phyloP scores from a whole-genome alignment of 2,329 filamentous ascomycete species.

The Keithomyces neogunnii region DNA sequence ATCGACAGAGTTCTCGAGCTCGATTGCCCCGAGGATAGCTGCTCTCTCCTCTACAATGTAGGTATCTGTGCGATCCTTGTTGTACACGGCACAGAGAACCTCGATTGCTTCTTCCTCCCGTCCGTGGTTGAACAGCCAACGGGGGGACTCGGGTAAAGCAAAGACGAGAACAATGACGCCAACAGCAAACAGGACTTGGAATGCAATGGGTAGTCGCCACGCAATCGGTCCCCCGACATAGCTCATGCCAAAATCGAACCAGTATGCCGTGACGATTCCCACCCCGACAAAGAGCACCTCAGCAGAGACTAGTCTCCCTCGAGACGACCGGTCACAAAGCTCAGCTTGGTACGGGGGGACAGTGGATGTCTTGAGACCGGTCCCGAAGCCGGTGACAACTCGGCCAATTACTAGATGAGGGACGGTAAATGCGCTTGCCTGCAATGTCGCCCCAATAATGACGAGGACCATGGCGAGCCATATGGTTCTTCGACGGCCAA shows the following conservation, averaged over 20 bases:
- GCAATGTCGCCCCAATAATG: constrained; percentile 50
- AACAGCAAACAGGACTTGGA: constrained; percentile 26
- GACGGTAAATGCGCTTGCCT: constrained; percentile 35
- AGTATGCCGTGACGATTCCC: constrained; percentile 31
- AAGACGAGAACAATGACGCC: constrained; percentile 22
- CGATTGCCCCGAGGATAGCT: constrained; percentile 33
- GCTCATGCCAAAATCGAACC: constrained; percentile 27
- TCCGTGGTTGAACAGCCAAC: constrained; percentile 30
- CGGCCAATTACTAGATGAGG: constrained; percentile 40
- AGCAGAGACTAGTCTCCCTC: constrained; percentile 44
- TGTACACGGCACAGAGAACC: constrained; percentile 30
- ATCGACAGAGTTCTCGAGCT: constrained; percentile 24
- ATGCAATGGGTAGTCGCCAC: constrained; percentile 19
- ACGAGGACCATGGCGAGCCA: constrained; percentile 45
- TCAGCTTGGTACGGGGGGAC: constrained; percentile 27
- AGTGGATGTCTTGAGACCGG: constrained; percentile 30
- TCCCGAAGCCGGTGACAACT: constrained; percentile 42
- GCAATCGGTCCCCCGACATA: constrained; percentile 18
- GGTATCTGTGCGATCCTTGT: constrained; percentile 24
- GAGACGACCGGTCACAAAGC: constrained; percentile 31
- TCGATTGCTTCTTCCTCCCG: constrained; percentile 25
- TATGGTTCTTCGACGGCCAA: constrained; percentile 43
- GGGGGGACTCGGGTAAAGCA: constrained; percentile 30
- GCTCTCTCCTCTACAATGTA: constrained; percentile 24
- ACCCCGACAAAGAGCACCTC: constrained; percentile 31